Conservation (phyloP, 148 eudicot genomes). For the Fallopia convolvulus region DNA sequence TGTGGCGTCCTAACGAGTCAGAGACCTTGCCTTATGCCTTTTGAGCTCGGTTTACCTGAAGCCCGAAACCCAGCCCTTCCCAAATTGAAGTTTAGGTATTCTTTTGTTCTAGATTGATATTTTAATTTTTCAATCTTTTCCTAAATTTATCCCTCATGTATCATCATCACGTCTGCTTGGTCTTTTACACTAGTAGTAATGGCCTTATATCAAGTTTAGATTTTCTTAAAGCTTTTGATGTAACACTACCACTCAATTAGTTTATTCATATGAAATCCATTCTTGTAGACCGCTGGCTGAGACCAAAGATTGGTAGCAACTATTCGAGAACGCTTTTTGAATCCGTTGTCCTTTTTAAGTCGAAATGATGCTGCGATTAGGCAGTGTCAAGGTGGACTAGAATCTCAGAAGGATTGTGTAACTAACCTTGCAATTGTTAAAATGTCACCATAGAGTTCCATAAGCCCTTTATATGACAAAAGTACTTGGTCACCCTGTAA, state of each 20-base stretch:
- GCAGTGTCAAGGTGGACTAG: too few species aligned
- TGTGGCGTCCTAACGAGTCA: slow-evolving; percentile 51
- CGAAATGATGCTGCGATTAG: too few species aligned
- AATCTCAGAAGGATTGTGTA: background rate
- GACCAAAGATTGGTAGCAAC: background rate
- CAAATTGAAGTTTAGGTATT: slow-evolving; percentile 6
- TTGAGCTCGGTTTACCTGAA: background rate
- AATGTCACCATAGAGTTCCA: background rate
- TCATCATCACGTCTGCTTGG: background rate
- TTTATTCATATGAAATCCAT: background rate
- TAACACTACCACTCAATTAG: background rate
- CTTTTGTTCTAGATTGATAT: slow-evolving; percentile 6
- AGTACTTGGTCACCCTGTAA: background rate
- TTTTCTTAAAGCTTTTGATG: slow-evolving; percentile 2
- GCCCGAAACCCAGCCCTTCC: background rate
- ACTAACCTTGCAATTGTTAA: background rate
- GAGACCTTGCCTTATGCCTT: slow-evolving; percentile 44
- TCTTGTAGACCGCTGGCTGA: background rate
- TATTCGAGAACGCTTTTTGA: background rate
- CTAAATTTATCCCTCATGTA: background rate
- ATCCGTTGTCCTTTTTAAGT: background rate
- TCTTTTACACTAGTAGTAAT: background rate
- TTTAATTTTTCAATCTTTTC: background rate
- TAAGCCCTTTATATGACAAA: background rate
- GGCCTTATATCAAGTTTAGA: background rate